Base-by-base conservation (phyloP, 2,329 filamentous ascomycete genomes). In the Phyllosticta paracitricarpa region DNA sequence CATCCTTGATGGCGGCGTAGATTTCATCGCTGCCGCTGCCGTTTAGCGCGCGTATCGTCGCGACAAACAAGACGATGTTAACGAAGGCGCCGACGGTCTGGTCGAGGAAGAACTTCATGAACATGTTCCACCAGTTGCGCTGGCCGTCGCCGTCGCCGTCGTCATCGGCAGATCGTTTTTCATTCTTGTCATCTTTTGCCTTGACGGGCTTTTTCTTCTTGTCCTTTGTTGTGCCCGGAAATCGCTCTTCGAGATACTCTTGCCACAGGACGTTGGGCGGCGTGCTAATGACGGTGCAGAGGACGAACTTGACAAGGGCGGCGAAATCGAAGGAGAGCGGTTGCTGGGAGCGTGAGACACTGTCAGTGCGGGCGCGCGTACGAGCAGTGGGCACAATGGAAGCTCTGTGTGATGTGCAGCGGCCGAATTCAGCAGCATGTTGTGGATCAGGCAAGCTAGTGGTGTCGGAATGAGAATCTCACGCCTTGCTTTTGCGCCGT, bases 241-340 rank as follows among this genome's bases (percentile, higher is more conserved):
- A 95, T 3, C 79, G 75, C 5, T 81, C 77, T 74, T 96, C 91
- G 58, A 96, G 81, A 70, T 82, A 89, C 51, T 84, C 81, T 79
- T 96, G 91, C 91, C 91, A 96, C 68, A 89, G 71, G 70, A 91
- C 89, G 75, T 97, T 97, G 54, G 89, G 89, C 2, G 91, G 91
- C 51, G 86, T 88, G 73, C 82, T 87, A 63, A 96, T 70, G 35
- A 89, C 70, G 65, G 86, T 83, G 77, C 87, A 96, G 59, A 90
- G 69, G 58, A 89, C 76, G 74, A 95, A 96, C 71, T 91, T 89
- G 66, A 91, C 76, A 53, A 96, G 79, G 3, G 88, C 84, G 4
- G 82, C 75, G 74, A 81, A 81, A 73, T 91, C 83, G 67, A 95
- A 77, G 25, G 77, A 73, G 58, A 89, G 81, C 10, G 83, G 74